Evolutionary conservation across 495 filamentous ascomycete genomes (phyloP).

Genomic region (Xylaria castorea): DNA sequence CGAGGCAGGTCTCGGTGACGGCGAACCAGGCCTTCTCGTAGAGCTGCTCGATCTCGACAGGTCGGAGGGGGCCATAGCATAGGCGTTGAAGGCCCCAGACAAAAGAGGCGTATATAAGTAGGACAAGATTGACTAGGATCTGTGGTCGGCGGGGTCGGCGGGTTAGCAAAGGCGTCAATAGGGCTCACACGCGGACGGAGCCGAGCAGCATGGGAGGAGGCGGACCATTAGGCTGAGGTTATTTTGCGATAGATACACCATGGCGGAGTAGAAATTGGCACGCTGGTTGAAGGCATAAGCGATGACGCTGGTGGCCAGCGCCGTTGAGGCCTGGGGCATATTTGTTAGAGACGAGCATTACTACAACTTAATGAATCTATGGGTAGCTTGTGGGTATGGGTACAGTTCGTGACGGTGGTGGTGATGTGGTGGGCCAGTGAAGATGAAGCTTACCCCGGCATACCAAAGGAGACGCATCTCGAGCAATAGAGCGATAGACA

Average conservation of each 20-base stretch:
- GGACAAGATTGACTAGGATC: conserved; percentile 88
- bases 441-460: conserved; percentile 57
- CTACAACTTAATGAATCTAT: neutral
- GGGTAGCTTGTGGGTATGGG: neutral
- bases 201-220: conserved; percentile 10
- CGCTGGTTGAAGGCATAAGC: conserved; percentile 91
- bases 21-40: conserved; percentile 98
- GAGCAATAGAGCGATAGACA: conserved; percentile 19
- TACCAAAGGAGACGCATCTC: conserved; percentile 64
- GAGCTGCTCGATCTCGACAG: conserved; percentile 93
- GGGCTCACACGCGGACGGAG: neutral
- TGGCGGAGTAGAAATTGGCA: conserved; percentile 96
- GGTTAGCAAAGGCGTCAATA: conserved; percentile 25
- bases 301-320: conserved; percentile 81
- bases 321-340: conserved; percentile 68
- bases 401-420: neutral
- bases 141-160: conserved; percentile 38
- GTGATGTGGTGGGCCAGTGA: conserved; percentile 24
- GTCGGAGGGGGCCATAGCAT: conserved; percentile 88
- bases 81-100: conserved; percentile 88
- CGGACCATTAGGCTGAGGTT: conserved; percentile 91
- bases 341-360: conserved; percentile 28
- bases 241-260: conserved; percentile 94
- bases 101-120: conserved; percentile 75
- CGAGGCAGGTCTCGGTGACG: conserved; percentile 92